Evolutionary conservation across 2,329 filamentous ascomycete genomes (phyloP).

Genomic region (Aspergillus hortae): DNA sequence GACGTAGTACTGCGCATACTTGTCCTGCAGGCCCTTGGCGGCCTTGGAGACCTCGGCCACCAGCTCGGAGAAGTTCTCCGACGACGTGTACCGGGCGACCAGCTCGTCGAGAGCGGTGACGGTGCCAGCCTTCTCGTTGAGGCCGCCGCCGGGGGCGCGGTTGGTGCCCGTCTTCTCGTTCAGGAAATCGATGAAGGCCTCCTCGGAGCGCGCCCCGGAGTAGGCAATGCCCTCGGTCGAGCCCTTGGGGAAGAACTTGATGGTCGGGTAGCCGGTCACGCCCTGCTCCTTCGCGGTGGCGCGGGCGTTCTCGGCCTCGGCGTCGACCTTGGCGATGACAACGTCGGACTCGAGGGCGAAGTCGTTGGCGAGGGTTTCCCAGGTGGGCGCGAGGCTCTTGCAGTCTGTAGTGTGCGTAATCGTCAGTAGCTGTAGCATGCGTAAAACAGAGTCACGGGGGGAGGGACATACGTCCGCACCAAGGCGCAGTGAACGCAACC

Average conservation of each 20-base stretch:
- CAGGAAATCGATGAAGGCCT: conserved; percentile 72
- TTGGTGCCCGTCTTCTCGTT: conserved; percentile 88
- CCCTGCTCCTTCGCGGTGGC: conserved; percentile 70
- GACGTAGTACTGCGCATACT: conserved; percentile 91
- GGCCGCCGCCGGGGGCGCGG: conserved; percentile 74
- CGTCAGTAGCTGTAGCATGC: not conserved
- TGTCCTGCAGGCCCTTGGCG: conserved; percentile 65
- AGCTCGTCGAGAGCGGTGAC: conserved; percentile 74
- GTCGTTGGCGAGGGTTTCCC: conserved; percentile 81
- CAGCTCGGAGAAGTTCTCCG: conserved; percentile 63
- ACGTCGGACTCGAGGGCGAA: conserved; percentile 76
- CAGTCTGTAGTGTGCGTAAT: conserved; percentile 65
- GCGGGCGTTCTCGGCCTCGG: conserved; percentile 83
- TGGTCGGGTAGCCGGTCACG: conserved; percentile 86
- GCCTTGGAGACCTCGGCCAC: conserved; percentile 69
- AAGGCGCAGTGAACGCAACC: conserved; percentile 95
- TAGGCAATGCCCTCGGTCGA: conserved; percentile 70
- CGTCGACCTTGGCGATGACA: conserved; percentile 91
- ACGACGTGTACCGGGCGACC: conserved; percentile 64
- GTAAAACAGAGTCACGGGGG: not conserved
- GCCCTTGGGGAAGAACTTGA: conserved; percentile 94
- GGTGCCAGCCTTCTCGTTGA: conserved; percentile 76
- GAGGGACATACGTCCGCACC: conserved; percentile 85
- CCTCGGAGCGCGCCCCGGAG: conserved; percentile 71
- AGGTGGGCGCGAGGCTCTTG: conserved; percentile 86